phyloP scores from a whole-genome alignment of 345 rosid species.

The Linum tenue region DNA sequence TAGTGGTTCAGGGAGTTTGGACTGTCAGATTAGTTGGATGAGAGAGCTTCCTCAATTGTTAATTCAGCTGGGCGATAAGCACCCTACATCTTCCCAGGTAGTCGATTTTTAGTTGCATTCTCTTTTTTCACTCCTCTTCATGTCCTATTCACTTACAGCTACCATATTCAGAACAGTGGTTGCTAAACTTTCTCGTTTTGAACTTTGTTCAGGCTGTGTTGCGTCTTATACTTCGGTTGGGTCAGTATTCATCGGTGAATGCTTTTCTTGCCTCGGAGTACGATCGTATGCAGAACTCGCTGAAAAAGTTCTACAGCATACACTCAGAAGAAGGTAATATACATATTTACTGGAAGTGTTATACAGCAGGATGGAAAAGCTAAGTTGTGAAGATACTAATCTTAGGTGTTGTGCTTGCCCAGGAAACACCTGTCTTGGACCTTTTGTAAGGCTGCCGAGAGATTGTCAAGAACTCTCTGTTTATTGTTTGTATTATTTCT shows the following conservation, averaged over 20 bases:
- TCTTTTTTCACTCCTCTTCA: not conserved
- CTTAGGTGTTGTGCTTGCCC: constrained; percentile 13
- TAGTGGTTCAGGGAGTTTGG: constrained; percentile 36
- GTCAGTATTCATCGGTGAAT: constrained; percentile 39
- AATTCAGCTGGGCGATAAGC: constrained; percentile 45
- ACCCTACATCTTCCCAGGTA: constrained; percentile 58
- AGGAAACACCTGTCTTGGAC: constrained; percentile 56
- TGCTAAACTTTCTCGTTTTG: not conserved
- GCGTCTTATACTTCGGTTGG: constrained; percentile 55
- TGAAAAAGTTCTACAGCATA: constrained; percentile 47
- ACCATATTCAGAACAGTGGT: not conserved
- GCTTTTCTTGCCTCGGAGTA: constrained; percentile 40
- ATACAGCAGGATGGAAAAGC: constrained; percentile 3
- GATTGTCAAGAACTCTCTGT: constrained; percentile 60
- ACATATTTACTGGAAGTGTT: constrained; percentile 3
- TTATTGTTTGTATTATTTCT: constrained; percentile 57
- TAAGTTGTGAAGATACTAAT: constrained; percentile 3
- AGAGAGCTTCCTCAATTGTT: constrained; percentile 63
- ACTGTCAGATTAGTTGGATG: constrained; percentile 56
- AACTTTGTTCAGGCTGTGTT: constrained; percentile 45
- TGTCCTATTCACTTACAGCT: not conserved
- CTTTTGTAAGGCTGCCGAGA: constrained; percentile 54
- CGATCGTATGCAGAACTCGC: constrained; percentile 35
- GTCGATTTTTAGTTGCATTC: not conserved
- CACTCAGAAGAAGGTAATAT: constrained; percentile 40